A percentile compares a stretch with the other conserved stretches of the same genome.
Evolutionary conservation across 805 yeast genomes (phyloP).

Genomic region (Saccharomycopsis sp.): DNA sequence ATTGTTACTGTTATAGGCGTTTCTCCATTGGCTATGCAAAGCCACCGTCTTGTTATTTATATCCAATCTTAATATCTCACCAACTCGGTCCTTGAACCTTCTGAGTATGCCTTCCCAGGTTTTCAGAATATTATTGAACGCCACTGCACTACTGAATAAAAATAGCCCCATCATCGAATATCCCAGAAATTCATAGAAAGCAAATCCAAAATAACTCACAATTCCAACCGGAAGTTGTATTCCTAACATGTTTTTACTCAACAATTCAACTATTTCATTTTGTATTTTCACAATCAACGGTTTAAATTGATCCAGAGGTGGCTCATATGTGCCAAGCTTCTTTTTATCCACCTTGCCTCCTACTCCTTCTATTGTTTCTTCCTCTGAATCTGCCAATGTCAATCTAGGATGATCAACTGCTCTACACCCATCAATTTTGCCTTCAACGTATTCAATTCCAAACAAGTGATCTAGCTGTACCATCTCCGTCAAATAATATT

Average conservation of each 20-base stretch:
- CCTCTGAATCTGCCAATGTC: too few relatives aligned
- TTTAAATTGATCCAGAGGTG: neutral
- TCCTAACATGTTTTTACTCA: conserved; percentile 16
- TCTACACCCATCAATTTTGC: conserved; percentile 7
- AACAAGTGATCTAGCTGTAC: too few relatives aligned
- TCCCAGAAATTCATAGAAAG: conserved; percentile 15
- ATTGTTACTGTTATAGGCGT: neutral
- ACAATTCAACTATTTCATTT: conserved; percentile 5
- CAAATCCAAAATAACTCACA: conserved; percentile 12
- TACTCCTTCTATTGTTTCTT: neutral
- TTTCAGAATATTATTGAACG: conserved; percentile 13
- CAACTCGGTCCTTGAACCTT: conserved; percentile 8
- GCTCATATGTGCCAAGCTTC: neutral
- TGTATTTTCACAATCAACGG: conserved; percentile 16
- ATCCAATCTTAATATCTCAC: conserved; percentile 5
- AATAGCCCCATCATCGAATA: conserved; percentile 14
- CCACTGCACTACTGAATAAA: conserved; percentile 13
- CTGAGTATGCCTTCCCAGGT: conserved; percentile 11
- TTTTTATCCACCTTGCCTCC: neutral
- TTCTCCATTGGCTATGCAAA: conserved; percentile 7
- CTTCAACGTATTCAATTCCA: conserved; percentile 17
- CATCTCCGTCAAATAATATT: conserved; percentile 19
- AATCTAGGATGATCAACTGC: too few relatives aligned
- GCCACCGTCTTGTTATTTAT: conserved; percentile 8
- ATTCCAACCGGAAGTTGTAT: conserved; percentile 15